A percentile compares a stretch with the other conserved stretches of the same genome.
Evolutionary conservation across 2,329 filamentous ascomycete species (phyloP).

Genomic region (Penicillium polonicum): DNA sequence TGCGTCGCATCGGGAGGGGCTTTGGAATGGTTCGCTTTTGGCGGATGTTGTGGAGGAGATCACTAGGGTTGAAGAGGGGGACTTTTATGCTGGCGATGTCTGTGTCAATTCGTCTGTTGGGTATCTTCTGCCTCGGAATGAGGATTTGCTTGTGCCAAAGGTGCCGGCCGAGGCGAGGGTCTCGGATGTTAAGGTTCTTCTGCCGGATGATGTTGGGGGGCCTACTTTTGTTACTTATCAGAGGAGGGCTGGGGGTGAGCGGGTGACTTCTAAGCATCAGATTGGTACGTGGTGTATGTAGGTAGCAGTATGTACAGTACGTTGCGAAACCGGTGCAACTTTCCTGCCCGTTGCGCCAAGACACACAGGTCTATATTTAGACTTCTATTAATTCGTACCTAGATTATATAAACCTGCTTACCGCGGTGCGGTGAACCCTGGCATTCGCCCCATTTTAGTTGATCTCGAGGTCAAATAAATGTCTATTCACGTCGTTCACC

Average conservation of each 20-base stretch:
- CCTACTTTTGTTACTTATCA: conserved; percentile 14
- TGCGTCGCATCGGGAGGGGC: conserved; percentile 18
- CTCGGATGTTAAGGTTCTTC: conserved; percentile 13
- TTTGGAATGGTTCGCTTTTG: conserved; percentile 21
- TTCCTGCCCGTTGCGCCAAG: no score
- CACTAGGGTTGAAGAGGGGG: conserved; percentile 12
- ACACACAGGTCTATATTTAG: no score
- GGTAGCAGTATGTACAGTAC: no score
- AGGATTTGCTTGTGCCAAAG: conserved; percentile 6
- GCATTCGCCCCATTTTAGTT: no score
- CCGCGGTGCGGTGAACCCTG: no score
- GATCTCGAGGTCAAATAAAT: no score
- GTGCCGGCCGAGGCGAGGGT: conserved; percentile 7
- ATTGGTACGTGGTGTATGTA: not conserved
- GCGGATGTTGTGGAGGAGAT: conserved; percentile 17
- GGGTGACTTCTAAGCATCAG: conserved; percentile 3
- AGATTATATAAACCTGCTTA: no score
- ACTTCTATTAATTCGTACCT: no score
- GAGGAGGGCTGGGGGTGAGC: not conserved
- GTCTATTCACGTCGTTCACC: no score
- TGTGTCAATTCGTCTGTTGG: not conserved
- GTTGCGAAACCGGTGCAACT: no score
- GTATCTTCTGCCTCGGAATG: not conserved
- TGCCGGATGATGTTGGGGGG: conserved; percentile 9
- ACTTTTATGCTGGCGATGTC: not conserved